Percentiles rank a stretch among this genome's conserved stretches.
Conservation (phyloP, 768 basidiomycete species). For the Phaffia australis region DNA sequence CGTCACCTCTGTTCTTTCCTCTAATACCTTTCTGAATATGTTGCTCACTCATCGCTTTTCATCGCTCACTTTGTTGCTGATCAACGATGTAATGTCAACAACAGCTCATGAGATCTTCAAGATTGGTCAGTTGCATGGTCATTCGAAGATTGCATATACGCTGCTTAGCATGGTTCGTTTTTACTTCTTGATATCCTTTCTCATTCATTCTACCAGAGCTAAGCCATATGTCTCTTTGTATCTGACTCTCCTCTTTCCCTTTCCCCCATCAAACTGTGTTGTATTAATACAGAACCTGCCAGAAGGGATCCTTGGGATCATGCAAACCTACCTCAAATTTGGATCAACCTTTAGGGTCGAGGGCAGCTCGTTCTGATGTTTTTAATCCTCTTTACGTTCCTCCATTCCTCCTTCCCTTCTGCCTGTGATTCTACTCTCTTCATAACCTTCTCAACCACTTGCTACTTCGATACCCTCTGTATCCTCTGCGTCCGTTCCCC, state of each 20-base stretch:
- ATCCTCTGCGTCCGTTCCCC: too few species aligned
- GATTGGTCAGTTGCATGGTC: constrained; percentile 81
- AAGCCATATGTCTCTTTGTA: not conserved
- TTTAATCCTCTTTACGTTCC: too few species aligned
- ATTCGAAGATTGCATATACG: constrained; percentile 86
- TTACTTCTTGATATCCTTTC: too few species aligned
- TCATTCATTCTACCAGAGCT: not conserved
- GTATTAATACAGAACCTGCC: constrained; percentile 49
- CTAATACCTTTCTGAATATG: not conserved
- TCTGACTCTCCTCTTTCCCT: not conserved
- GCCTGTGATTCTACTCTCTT: too few species aligned
- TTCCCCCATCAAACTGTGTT: too few species aligned
- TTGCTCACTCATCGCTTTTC: not conserved
- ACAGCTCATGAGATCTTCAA: constrained; percentile 77
- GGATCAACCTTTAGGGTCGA: constrained; percentile 70
- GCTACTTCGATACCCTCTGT: too few species aligned
- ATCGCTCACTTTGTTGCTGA: not conserved
- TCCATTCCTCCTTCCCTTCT: too few species aligned
- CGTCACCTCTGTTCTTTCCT: not conserved
- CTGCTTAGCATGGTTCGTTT: constrained; percentile 70
- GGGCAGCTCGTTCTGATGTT: constrained; percentile 6
- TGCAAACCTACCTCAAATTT: constrained; percentile 83
- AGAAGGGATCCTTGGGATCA: constrained; percentile 76
- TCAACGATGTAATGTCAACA: not conserved
- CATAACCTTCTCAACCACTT: too few species aligned